A percentile compares a stretch with the other conserved stretches of the same genome.
Evolutionary conservation across 306 rosid genomes (phyloP).

Genomic region (Hylodesmum podocarpum): DNA sequence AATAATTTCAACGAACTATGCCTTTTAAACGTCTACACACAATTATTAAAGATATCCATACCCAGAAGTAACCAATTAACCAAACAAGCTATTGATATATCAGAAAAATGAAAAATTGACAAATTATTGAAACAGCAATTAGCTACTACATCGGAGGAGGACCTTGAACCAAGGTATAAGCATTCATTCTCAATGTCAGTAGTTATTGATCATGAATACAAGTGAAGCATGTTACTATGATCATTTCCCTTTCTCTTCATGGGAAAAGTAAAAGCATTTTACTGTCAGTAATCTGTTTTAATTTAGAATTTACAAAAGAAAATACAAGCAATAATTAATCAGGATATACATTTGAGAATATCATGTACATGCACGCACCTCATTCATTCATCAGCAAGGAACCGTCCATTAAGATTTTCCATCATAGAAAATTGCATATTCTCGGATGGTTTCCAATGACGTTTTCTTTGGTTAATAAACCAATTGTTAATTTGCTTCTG

Average conservation of each 20-base stretch:
- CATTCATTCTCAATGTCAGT: slow-evolving; percentile 33
- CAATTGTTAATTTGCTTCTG: slow-evolving; percentile 97
- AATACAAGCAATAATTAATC: slow-evolving; percentile 32
- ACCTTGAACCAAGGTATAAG: not conserved
- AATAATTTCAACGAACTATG: no score
- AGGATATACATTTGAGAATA: slow-evolving; percentile 37
- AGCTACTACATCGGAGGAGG: not conserved
- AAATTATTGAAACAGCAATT: not conserved
- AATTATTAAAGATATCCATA: not conserved
- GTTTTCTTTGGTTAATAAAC: slow-evolving; percentile 96
- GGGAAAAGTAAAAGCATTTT: slow-evolving; percentile 39
- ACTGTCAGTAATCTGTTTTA: slow-evolving; percentile 32
- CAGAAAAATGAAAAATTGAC: not conserved
- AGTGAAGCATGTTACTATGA: slow-evolving; percentile 30
- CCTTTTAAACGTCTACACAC: not conserved
- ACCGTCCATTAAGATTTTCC: slow-evolving; percentile 62
- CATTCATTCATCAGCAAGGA: slow-evolving; percentile 52
- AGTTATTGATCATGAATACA: slow-evolving; percentile 40
- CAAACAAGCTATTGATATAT: not conserved
- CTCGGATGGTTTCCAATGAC: slow-evolving; percentile 96
- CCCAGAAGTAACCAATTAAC: not conserved
- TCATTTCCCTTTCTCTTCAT: slow-evolving; percentile 23
- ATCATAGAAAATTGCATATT: slow-evolving; percentile 69
- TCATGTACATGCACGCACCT: slow-evolving; percentile 30
- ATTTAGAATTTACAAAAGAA: slow-evolving; percentile 45